These are phyloP conservation scores for Teratosphaeria destructans DNA, from an alignment of 2,329 filamentous ascomycete genomes.

Conservation along the genomic window DNA sequence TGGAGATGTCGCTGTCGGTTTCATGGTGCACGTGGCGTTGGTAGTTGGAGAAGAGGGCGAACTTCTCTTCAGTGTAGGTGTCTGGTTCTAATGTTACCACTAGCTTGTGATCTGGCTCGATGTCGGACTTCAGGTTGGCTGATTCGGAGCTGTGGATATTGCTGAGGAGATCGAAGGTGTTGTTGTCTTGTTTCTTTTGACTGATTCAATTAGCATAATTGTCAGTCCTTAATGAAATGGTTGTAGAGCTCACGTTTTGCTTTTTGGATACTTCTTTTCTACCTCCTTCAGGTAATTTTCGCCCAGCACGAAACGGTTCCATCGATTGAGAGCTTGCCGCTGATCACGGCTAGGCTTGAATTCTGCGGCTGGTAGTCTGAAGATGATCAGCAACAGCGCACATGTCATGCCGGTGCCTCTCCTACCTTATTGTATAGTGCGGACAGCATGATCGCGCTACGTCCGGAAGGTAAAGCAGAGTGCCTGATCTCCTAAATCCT, in stretches of 20 bases:
- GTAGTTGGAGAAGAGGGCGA: constrained; percentile 60
- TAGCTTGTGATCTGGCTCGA: constrained; percentile 54
- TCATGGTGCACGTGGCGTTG: constrained; percentile 66
- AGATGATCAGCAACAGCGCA: neutral
- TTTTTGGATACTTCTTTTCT: constrained; percentile 54
- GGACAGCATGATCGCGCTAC: constrained; percentile 77
- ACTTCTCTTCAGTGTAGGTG: constrained; percentile 68
- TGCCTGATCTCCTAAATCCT: constrained; percentile 60
- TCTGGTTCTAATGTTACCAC: constrained; percentile 61
- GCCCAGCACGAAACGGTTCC: constrained; percentile 61
- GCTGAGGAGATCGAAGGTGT: constrained; percentile 55
- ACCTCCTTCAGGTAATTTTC: constrained; percentile 56
- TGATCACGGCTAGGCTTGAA: constrained; percentile 63
- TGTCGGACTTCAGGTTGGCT: constrained; percentile 36
- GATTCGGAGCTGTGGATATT: constrained; percentile 61
- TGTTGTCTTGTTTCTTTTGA: constrained; percentile 51
- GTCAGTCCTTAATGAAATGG: neutral
- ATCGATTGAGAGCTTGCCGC: constrained; percentile 64
- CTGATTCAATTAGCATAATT: constrained; percentile 20
- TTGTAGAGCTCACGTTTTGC: constrained; percentile 45
- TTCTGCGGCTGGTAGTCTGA: constrained; percentile 51
- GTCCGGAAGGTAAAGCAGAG: constrained; percentile 67
- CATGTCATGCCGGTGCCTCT: neutral
- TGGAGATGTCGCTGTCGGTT: constrained; percentile 46
- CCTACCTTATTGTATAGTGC: constrained; percentile 65